phyloP scores from a whole-genome alignment of 768 basidiomycete species.

The Termitomyces sp. region DNA sequence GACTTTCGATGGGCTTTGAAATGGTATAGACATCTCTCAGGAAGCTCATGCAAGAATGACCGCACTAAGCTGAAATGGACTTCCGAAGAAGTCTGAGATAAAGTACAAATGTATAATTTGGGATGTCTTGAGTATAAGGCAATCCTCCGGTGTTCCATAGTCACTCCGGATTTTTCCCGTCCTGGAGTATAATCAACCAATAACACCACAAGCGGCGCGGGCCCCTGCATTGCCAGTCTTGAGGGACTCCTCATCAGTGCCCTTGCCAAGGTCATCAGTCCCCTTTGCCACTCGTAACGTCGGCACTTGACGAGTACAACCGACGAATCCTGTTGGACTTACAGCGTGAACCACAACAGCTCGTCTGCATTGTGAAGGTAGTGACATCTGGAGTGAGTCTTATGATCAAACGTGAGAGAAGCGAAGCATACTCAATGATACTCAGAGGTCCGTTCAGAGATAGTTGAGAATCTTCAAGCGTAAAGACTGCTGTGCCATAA shows the following conservation, averaged over 20 bases:
- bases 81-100: background rate
- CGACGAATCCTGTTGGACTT: conserved; percentile 10
- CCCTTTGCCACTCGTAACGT: conserved; percentile 32
- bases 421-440: conserved; percentile 59
- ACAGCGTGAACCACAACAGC: conserved; percentile 75
- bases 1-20: background rate
- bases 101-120: background rate
- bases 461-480: conserved; percentile 55
- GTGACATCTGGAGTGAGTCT: background rate
- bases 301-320: background rate
- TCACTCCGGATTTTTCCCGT: background rate
- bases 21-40: background rate
- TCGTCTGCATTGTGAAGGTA: conserved; percentile 35
- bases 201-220: conserved; percentile 79
- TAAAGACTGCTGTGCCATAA: conserved; percentile 53
- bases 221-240: conserved; percentile 79
- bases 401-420: background rate
- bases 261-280: conserved; percentile 76
- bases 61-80: background rate
- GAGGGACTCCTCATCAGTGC: conserved; percentile 61
- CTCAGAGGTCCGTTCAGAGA: conserved; percentile 65
- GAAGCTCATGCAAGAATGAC: too few species aligned
- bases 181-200: conserved; percentile 35
- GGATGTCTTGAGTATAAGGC: background rate
- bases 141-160: background rate